Percentiles rank a stretch among this genome's conserved stretches.
These are phyloP conservation scores for Clarireedia sp. DNA, from an alignment of 2,329 filamentous ascomycete genomes.

Conservation along the genomic window DNA sequence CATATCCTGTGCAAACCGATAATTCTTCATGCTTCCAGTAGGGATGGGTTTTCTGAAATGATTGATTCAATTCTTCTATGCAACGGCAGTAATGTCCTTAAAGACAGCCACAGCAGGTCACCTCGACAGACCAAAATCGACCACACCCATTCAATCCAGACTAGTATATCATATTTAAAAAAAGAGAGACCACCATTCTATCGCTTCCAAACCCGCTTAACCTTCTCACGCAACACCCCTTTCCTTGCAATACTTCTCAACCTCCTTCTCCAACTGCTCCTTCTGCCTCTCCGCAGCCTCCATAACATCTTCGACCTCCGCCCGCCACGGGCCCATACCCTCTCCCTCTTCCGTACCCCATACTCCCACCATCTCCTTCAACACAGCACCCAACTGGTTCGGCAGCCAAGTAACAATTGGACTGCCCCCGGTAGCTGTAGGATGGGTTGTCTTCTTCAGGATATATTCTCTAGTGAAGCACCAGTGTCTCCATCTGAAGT, in stretches of 20 bases:
- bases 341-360: constrained; percentile 31
- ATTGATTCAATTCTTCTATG: too few species aligned
- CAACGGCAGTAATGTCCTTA: too few species aligned
- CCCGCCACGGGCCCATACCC: constrained; percentile 31
- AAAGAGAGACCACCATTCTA: too few species aligned
- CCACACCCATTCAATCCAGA: too few species aligned
- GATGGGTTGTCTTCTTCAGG: constrained; percentile 66
- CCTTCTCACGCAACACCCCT: constrained; percentile 27
- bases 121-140: too few species aligned
- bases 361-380: constrained; percentile 60
- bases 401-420: constrained; percentile 81
- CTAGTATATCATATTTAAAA: too few species aligned
- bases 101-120: too few species aligned
- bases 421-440: constrained; percentile 71
- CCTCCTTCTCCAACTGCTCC: constrained; percentile 62
- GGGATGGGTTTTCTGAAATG: too few species aligned
- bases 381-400: constrained; percentile 69
- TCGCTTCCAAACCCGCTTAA: too few species aligned
- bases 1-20: too few species aligned
- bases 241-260: constrained; percentile 65
- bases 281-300: constrained; percentile 55
- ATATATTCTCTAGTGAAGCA: constrained; percentile 82
- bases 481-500: constrained; percentile 81
- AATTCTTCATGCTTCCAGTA: too few species aligned
- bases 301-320: constrained; percentile 63